Conservation (phyloP, 139 green algal species). For the Zygnema circumcarinatum region DNA sequence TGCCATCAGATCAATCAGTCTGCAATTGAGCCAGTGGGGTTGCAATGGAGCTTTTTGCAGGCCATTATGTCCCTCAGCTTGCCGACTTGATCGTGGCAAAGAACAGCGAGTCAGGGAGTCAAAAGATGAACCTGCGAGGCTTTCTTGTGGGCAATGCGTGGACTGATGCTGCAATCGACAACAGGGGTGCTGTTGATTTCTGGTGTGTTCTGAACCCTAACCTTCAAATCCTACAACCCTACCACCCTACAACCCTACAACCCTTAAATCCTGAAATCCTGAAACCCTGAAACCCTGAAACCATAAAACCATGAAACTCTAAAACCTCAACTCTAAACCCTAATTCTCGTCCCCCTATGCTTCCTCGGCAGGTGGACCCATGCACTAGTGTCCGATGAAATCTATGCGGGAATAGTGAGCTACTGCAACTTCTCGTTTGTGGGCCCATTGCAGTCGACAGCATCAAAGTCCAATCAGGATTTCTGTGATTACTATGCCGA, state of each 20-base stretch:
- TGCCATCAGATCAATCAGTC: not conserved
- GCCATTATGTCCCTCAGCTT: conserved; percentile 80
- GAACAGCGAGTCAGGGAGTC: conserved; percentile 40
- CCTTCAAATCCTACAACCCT: too few species aligned
- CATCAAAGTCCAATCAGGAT: conserved; percentile 11
- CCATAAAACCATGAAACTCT: too few species aligned
- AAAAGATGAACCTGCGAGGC: conserved; percentile 40
- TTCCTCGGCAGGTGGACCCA: conserved; percentile 79
- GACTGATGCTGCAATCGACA: conserved; percentile 81
- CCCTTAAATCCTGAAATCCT: too few species aligned
- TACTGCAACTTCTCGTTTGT: not conserved
- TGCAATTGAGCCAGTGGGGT: too few species aligned
- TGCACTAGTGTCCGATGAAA: conserved; percentile 68
- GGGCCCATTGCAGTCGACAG: not conserved
- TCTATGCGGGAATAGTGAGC: conserved; percentile 69
- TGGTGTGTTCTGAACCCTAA: too few species aligned
- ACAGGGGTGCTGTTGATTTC: conserved; percentile 64
- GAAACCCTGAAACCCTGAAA: too few species aligned
- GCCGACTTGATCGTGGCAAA: conserved; percentile 69
- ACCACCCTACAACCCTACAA: too few species aligned
- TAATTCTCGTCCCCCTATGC: not conserved
- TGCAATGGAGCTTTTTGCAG: conserved; percentile 35
- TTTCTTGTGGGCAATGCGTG: conserved; percentile 76
- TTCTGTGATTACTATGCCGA: conserved; percentile 15
- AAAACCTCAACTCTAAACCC: too few species aligned